Evolutionary conservation across 345 rosid species (phyloP), one percentile per base, ranked within the genome.

Genomic region (Hevea brasiliensis): DNA sequence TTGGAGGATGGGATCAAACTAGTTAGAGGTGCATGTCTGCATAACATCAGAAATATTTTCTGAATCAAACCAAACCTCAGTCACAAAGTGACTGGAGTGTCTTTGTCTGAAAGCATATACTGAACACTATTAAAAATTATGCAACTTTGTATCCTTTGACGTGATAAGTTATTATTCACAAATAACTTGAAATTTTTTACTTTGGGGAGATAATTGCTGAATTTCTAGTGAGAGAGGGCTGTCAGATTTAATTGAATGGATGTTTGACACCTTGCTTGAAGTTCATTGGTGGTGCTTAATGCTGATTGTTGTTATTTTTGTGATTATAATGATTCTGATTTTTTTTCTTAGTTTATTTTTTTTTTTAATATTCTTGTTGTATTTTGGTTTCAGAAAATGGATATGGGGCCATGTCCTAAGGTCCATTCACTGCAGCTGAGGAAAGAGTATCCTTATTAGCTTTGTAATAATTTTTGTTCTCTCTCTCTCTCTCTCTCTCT

Each of bases 391-490:
- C 89, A 96, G 98, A 96, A 96, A 90, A 96, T 96, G 99, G 99
- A 96, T 79, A 92, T 96, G 99, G 99, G 99, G 48, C 98, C 99
- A 4, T 96, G 99, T 82, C 96, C 99, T 27, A 96, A 96, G 83
- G 97, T 93, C 71, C 99, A 96, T 83, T 96, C 99, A 41, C 82
- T 91, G 81, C 97, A 89, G 84, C 90, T 96, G 77, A 84, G 99
- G 77, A 93, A 93, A 89, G 98, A 93, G 97, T 91, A 94, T 87
- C 95, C 91, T 84, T 70, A 0, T 47, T 73, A 44, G 13, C 27
- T 23, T 27, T 21, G 1, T 12, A 2, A 24, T 23, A 18, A 37
- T 26, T 71, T 21, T 11, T 4, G 61, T 54, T 13, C 55, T 14
- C 15, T 14, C 42, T 64, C 20, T 50, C 23, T 14, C n/a, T 50